Evolutionary conservation across 345 rosid species (phyloP).

Genomic region (Euphorbia lathyris): DNA sequence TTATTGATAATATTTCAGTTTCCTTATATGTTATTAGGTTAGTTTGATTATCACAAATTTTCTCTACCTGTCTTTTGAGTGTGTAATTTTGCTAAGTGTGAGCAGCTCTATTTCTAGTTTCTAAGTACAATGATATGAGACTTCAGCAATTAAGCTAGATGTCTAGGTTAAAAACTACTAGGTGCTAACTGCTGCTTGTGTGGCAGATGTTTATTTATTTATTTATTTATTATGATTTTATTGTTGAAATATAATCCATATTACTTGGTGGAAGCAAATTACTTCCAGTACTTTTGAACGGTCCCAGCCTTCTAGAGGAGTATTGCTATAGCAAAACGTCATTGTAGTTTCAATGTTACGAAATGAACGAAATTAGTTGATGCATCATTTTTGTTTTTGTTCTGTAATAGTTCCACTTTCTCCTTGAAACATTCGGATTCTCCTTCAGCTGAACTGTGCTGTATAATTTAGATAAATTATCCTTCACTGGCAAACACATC

Average conservation of each 20-base stretch:
- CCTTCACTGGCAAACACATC: not conserved
- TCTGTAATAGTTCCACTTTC: not conserved
- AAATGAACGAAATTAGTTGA: not conserved
- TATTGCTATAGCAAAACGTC: not conserved
- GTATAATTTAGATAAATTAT: not conserved
- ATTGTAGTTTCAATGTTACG: not conserved
- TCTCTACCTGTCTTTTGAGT: not conserved
- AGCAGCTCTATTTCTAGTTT: not conserved
- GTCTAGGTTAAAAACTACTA: not conserved
- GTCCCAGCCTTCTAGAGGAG: not conserved
- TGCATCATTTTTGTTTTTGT: not conserved
- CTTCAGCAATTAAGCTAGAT: not conserved
- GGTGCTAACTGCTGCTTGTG: not conserved
- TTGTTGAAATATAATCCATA: too few relatives aligned
- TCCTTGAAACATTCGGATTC: not conserved
- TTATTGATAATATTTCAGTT: not conserved
- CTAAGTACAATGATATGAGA: not conserved
- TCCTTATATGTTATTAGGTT: not conserved
- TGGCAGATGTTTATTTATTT: not conserved
- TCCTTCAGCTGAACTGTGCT: not conserved
- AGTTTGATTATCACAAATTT: not conserved
- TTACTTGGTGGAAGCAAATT: not conserved
- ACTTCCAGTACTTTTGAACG: not conserved
- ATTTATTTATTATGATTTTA: too few relatives aligned
- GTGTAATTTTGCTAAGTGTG: not conserved